These are phyloP conservation scores for Claviceps citrina DNA, from an alignment of 2,329 filamentous ascomycete species.

Conservation along the genomic window DNA sequence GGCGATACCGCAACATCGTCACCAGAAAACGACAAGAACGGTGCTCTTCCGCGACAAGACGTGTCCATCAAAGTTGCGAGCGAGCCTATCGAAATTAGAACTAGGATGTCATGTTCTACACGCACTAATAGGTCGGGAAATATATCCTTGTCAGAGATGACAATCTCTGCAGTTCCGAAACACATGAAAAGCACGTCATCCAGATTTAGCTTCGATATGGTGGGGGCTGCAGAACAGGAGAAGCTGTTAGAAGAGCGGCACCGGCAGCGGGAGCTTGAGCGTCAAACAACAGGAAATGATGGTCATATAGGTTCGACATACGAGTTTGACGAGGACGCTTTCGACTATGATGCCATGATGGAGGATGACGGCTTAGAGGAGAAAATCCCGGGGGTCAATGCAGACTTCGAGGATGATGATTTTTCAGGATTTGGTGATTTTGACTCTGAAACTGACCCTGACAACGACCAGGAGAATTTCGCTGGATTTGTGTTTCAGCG, in stretches of 20 bases:
- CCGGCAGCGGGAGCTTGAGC: conserved; percentile 49
- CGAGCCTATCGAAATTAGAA: background rate
- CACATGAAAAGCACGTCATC: conserved; percentile 66
- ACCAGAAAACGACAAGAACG: background rate
- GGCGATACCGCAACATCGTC: background rate
- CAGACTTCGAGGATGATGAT: conserved; percentile 7
- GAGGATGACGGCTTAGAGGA: conserved; percentile 52
- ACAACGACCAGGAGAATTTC: conserved; percentile 45
- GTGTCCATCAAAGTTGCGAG: background rate
- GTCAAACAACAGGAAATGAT: conserved; percentile 27
- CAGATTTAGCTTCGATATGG: conserved; percentile 70
- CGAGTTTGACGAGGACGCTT: conserved; percentile 45
- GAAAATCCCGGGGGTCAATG: conserved; percentile 43
- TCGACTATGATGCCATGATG: conserved; percentile 49
- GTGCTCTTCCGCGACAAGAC: background rate
- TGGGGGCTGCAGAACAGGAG: conserved; percentile 51
- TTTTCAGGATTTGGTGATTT: conserved; percentile 1
- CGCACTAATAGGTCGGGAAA: conserved; percentile 33
- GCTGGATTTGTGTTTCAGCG: conserved; percentile 43
- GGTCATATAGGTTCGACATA: conserved; percentile 37
- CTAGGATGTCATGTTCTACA: conserved; percentile 9
- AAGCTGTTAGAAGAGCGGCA: conserved; percentile 60
- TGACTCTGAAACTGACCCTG: conserved; percentile 25
- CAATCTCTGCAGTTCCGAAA: conserved; percentile 37
- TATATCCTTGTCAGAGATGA: conserved; percentile 34